A percentile compares a stretch with the other conserved stretches of the same genome.
Evolutionary conservation across 345 rosid species (phyloP).

Genomic region (Rhizophora mangle): DNA sequence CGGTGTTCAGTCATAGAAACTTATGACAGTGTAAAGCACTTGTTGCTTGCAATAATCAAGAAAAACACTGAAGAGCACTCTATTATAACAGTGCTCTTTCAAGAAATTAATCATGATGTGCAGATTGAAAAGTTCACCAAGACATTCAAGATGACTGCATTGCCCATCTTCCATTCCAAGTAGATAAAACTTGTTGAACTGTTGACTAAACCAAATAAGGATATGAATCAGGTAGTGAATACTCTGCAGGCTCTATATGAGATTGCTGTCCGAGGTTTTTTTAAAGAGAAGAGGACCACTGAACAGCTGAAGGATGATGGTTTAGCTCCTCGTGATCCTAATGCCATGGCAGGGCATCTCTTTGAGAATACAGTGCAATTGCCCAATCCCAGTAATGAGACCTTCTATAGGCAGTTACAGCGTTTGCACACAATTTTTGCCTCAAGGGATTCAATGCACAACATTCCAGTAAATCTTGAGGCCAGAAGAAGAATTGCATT

Average conservation of each 20-base stretch:
- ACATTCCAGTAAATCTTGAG: slow-evolving; percentile 77
- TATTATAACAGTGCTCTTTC: slow-evolving; percentile 55
- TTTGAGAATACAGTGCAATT: slow-evolving; percentile 75
- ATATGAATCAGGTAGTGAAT: slow-evolving; percentile 58
- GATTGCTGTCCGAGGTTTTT: slow-evolving; percentile 72
- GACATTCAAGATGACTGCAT: slow-evolving; percentile 54
- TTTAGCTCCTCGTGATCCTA: slow-evolving; percentile 69
- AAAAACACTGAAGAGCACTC: slow-evolving; percentile 64
- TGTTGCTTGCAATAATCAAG: slow-evolving; percentile 58
- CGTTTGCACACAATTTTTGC: slow-evolving; percentile 82
- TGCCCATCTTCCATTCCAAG: slow-evolving; percentile 55
- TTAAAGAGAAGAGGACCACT: slow-evolving; percentile 54
- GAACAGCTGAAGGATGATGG: slow-evolving; percentile 64
- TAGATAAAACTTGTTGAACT: slow-evolving; percentile 60
- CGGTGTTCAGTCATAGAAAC: slow-evolving; percentile 82
- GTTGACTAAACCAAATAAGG: slow-evolving; percentile 41
- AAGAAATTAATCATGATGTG: slow-evolving; percentile 55
- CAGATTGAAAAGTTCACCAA: slow-evolving; percentile 60
- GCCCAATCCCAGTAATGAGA: slow-evolving; percentile 65
- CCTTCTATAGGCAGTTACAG: slow-evolving; percentile 77
- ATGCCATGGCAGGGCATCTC: slow-evolving; percentile 63
- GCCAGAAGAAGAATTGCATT: slow-evolving; percentile 95
- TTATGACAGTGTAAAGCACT: slow-evolving; percentile 64
- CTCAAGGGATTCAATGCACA: slow-evolving; percentile 88
- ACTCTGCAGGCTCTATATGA: slow-evolving; percentile 75